Base-by-base conservation (phyloP, 2,329 filamentous ascomycete genomes). In the Emericellopsis atlantica region DNA sequence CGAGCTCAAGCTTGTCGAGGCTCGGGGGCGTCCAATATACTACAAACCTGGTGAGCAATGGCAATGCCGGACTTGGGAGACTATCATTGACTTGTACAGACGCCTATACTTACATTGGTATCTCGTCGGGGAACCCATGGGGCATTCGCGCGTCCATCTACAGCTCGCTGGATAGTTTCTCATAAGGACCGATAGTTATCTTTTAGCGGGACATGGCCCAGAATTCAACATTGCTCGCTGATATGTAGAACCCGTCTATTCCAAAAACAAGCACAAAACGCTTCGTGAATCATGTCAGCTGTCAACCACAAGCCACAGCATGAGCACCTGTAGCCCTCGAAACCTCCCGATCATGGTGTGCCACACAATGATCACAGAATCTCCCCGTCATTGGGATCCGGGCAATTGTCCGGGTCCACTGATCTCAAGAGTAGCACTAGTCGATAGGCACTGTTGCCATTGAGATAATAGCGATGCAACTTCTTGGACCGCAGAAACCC, bases 401-500 rank as follows among this genome's bases (percentile, higher is more conserved):
- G 49, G 4, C 54, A 54, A 6, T 54, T 54, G 39, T 70, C 65
- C 3, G 59, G 52, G 37, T 70, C 65, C 32, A 65, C 47, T 4
- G 64, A 52, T 55, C 83, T 89, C 40, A 95, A 64, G 47, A 89
- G 81, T 32, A 98, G 61, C 6, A 96, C 79, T 40, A 98, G 67
- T 34, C 92, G 74, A 58, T 92, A 98, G 2, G 92, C 92, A 42
- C 88, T 94, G 57, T 87, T 98, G 10, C 92, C 92, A 55, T 96
- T 98, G 33, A 98, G 66, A 52, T 98, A 98, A 57, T 98, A 98
- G 35, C 92, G 74, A 60, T 96, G 89, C 40, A 98, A 64, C 45
- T 88, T 84, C 62, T 98, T 98, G 45, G 86, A 94, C 40, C 90
- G 73, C 18, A 96, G 61, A 54, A 98, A 98, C 0, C 92, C 92